Evolutionary conservation across 768 basidiomycete species (phyloP), one percentile per base, ranked within the genome.

Genomic region (Pluteus cervinus): DNA sequence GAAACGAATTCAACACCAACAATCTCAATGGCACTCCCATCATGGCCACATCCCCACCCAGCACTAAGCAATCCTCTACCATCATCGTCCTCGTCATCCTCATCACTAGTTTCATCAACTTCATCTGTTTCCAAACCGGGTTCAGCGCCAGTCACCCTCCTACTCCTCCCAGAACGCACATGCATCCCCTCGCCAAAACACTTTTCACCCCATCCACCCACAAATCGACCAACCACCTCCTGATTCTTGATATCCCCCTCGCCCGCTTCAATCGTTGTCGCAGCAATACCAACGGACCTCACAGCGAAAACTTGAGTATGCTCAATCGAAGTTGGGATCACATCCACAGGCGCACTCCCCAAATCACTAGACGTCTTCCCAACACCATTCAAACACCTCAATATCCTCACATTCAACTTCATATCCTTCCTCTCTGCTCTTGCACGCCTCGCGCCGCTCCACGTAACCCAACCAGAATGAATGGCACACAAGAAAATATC

Each of bases 31-130:
- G 79, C 82, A 48, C 79, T 77, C 17, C 85, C 86, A 43, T 86
- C 84, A 45, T 86, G 86, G 2, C 79, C 77, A 45, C 72, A 76
- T n/a, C 84, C 83, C 86, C 85, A 86, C 0, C 75, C 75, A 7
- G 75, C 79, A 55, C 81, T 83, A n/a, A 70, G 61, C 47, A 83
- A 57, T 7, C 69, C 63, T 32, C 79, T 57, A 18, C 79, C 79
- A 47, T 82, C 81, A 42, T 81, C 75, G 25, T 71, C 69, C 6
- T 62, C 48, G 46, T 58, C 56, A 36, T 57, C 56, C 28, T 45
- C 55, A 18, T 45, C 44, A 16, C 37, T 33, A 12, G 47, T 50
- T 17, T 46, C 49, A 35, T 51, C 50, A 15, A 50, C 56, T 24
- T 56, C 26, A 41, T 49, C 49, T 33, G 39, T 48, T 23, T 42